A percentile compares a stretch with the other conserved stretches of the same genome.
Evolutionary conservation across 2,329 filamentous ascomycete species (phyloP).

Genomic region (Colletotrichum nymphaeae): DNA sequence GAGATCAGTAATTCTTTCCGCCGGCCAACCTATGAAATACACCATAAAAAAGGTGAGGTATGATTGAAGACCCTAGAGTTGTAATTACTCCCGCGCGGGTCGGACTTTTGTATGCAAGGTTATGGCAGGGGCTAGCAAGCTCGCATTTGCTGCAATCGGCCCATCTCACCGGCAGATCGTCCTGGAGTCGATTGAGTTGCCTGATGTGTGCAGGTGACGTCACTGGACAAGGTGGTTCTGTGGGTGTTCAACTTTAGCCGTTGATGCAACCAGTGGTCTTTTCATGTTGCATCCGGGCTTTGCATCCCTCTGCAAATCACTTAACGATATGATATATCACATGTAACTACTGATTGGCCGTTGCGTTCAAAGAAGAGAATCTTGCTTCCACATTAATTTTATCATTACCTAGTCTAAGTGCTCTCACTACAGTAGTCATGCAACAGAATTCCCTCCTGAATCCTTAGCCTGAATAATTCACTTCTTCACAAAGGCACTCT

Average conservation of each 20-base stretch:
- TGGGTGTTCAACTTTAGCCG: background rate
- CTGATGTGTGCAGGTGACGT: background rate
- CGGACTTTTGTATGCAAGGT: background rate
- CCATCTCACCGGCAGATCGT: background rate
- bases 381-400: no score
- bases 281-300: background rate
- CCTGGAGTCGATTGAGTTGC: background rate
- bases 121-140: background rate
- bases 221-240: background rate
- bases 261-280: background rate
- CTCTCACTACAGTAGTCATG: no score
- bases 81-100: background rate
- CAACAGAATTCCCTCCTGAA: no score
- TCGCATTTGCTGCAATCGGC: background rate
- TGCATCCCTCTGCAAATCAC: background rate
- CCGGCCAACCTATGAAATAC: background rate
- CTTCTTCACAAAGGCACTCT: slow-evolving; percentile 16
- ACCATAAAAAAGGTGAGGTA: background rate
- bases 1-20: background rate
- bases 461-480: background rate
- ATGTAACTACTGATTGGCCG: background rate
- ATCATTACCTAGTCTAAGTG: no score
- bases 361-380: no score
- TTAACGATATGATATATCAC: background rate
- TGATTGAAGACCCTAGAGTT: background rate